These are phyloP conservation scores for Calonectria fujianensis DNA, from an alignment of 2,329 filamentous ascomycete genomes.

Conservation along the genomic window DNA sequence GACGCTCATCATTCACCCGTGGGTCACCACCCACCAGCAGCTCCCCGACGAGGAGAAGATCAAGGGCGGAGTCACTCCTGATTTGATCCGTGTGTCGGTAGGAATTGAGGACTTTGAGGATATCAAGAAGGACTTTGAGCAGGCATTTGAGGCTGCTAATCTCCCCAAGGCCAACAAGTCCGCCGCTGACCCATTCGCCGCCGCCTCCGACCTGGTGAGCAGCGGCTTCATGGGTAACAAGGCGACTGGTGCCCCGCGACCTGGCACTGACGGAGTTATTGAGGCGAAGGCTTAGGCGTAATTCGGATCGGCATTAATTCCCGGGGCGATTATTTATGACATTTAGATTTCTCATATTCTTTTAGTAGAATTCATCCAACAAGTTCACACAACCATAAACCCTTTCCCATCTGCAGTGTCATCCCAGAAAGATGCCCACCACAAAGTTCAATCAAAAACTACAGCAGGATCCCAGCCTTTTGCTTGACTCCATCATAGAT, in stretches of 20 bases:
- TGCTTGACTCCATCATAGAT: too few species aligned
- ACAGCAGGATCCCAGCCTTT: not conserved
- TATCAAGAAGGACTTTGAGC: conserved; percentile 82
- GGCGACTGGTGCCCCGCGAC: conserved; percentile 15
- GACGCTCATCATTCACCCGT: conserved; percentile 83
- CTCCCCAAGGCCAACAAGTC: not conserved
- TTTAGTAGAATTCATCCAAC: not conserved
- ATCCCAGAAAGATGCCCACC: too few species aligned
- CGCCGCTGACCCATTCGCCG: not conserved
- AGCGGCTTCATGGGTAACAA: conserved; percentile 23
- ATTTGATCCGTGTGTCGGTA: conserved; percentile 53
- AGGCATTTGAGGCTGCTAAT: conserved; percentile 56
- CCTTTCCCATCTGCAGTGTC: too few species aligned
- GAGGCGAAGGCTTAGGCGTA: conserved; percentile 9
- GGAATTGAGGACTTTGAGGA: conserved; percentile 82
- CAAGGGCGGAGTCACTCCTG: conserved; percentile 77
- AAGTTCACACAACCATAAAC: not conserved
- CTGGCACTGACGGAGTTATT: conserved; percentile 19
- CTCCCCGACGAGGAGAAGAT: conserved; percentile 79
- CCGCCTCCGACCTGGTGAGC: not conserved
- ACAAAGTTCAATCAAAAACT: not conserved
- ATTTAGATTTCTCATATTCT: not conserved
- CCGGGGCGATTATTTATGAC: not conserved
- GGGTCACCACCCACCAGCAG: conserved; percentile 84
- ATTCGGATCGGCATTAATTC: not conserved